These are phyloP conservation scores for Vinca minor DNA, from an alignment of 257 asterid species.

Conservation along the genomic window DNA sequence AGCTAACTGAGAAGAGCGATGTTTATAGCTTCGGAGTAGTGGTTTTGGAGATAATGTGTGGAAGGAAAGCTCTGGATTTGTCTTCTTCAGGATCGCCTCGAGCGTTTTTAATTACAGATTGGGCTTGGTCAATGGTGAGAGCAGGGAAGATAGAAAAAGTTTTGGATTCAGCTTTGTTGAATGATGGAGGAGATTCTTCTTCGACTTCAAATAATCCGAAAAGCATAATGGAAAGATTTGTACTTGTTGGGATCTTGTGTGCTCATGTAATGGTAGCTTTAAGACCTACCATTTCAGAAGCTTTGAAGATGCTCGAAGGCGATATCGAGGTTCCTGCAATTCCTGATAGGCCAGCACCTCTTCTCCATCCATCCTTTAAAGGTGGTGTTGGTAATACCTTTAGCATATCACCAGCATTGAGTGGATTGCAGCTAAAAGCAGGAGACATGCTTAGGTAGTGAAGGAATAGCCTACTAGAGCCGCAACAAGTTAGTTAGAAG, in stretches of 20 bases:
- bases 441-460: constrained; percentile 71
- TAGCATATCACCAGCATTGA: constrained; percentile 53
- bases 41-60: constrained; percentile 85
- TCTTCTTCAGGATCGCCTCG: constrained; percentile 38
- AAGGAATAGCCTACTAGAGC: not conserved
- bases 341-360: constrained; percentile 74
- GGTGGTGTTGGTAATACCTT: constrained; percentile 30
- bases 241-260: constrained; percentile 67
- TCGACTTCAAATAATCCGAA: constrained; percentile 46
- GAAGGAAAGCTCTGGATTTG: constrained; percentile 80
- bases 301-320: constrained; percentile 84
- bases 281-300: constrained; percentile 77
- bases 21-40: constrained; percentile 89
- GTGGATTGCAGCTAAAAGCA: constrained; percentile 36
- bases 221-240: constrained; percentile 68
- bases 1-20: constrained; percentile 79
- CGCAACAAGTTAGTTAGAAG: too few species aligned
- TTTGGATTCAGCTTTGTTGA: constrained; percentile 42
- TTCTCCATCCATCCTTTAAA: constrained; percentile 53
- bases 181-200: constrained; percentile 26
- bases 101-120: constrained; percentile 58
- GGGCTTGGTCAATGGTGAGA: constrained; percentile 87
- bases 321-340: constrained; percentile 69
- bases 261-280: constrained; percentile 94
- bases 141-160: constrained; percentile 49